phyloP scores from a whole-genome alignment of 129 eudicot genomes.

The Helichrysum umbraculigerum region DNA sequence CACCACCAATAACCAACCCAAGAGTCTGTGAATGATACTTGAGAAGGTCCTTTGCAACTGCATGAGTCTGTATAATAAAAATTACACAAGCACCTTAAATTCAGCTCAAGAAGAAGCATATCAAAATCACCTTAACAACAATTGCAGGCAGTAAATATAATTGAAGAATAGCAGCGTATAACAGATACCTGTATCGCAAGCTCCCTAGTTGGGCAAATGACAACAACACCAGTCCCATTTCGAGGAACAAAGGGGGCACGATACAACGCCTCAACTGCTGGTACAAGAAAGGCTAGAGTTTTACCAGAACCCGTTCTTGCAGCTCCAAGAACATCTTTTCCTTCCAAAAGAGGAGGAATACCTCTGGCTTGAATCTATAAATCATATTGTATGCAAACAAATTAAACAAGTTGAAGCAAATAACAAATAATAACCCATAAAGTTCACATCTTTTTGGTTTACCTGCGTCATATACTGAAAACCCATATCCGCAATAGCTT shows the following conservation, averaged over 20 bases:
- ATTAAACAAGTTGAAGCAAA: neutral
- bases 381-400: neutral
- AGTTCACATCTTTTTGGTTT: neutral
- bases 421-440: neutral
- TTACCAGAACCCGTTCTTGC: constrained; percentile 97
- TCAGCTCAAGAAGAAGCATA: neutral
- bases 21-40: constrained; percentile 87
- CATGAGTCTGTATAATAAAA: constrained; percentile 63
- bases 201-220: constrained; percentile 91
- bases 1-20: constrained; percentile 85
- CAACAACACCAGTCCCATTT: constrained; percentile 85
- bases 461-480: constrained; percentile 87
- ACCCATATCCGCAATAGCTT: constrained; percentile 57
- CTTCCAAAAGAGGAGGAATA: constrained; percentile 83
- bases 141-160: neutral
- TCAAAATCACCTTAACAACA: neutral
- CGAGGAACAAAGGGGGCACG: constrained; percentile 63
- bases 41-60: constrained; percentile 80
- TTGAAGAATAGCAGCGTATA: neutral
- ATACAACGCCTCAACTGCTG: constrained; percentile 79
- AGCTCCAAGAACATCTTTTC: constrained; percentile 92
- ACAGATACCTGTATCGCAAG: constrained; percentile 81
- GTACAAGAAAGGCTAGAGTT: constrained; percentile 84
- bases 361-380: constrained; percentile 73
- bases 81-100: neutral